Base-by-base conservation (phyloP, 495 filamentous ascomycete species). In the Penicillium egyptiacum region DNA sequence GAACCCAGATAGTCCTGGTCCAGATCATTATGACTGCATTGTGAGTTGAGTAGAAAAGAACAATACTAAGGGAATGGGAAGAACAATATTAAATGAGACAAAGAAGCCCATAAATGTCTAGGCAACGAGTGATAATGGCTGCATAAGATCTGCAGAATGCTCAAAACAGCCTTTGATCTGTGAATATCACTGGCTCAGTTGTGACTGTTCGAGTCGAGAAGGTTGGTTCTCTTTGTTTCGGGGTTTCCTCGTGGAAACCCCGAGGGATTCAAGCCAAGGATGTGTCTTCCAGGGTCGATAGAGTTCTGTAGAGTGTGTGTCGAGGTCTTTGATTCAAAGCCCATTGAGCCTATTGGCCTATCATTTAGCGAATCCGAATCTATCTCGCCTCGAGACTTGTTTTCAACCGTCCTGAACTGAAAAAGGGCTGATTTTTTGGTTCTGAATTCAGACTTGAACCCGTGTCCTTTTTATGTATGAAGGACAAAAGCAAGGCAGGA, bases 51-150 rank as follows among this genome's bases (percentile, higher is more conserved):
- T 46, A 14, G 42, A 17, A 37, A 23, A 45, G 58, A 63, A 70
- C 67, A 70, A 72, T 72, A 55, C 42, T 56, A 63, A 57, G 50
- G 19, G 11, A 53, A 25, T 49, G 53, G 42, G 48, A 35, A 53
- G 41, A 63, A 69, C 66, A 69, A 69, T 70, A 59, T 64, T 40
- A 62, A 64, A 48, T 50, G 33, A 35, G 40, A 51, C 51, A 58
- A 59, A 61, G 57, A 22, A 53, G 20, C 19, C 39, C 4, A 30
- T 50, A 12, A 41, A 28, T 41, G 23, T 3, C 31, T 43, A 42
- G 35, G 25, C 46, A 49, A 43, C 35, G 25, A 16, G 40, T n/a
- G 17, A 53, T 20, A 12, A 43, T 35, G 40, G 40, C 51, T 45
- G 52, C 51, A 54, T 30, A 12, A 55, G 42, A 55, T 55, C 52